These are phyloP conservation scores for Carpinus fangiana DNA, from an alignment of 306 rosid species.

Conservation along the genomic window DNA sequence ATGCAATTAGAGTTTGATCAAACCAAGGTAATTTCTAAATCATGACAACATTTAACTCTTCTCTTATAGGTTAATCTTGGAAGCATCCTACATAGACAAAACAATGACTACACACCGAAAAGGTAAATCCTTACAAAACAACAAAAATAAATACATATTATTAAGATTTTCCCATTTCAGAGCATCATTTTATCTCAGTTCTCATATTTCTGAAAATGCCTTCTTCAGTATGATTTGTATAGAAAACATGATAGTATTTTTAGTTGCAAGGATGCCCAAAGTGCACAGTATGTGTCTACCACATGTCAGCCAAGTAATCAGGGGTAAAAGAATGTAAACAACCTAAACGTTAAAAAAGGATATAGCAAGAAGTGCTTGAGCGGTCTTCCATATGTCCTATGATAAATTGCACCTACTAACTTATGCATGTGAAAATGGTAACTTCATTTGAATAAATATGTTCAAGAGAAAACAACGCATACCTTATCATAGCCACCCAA, in stretches of 20 bases:
- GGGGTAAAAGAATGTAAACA: not conserved
- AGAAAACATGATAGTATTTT: not conserved
- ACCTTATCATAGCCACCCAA: constrained; percentile 99
- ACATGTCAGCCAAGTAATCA: not conserved
- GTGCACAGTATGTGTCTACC: not conserved
- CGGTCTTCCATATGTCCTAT: not conserved
- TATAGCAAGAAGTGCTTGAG: not conserved
- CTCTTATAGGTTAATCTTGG: not conserved
- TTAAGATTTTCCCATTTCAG: not conserved
- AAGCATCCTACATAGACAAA: not conserved
- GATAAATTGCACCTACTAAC: not conserved
- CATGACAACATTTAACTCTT: not conserved
- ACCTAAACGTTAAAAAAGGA: not conserved
- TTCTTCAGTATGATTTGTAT: not conserved
- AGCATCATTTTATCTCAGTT: not conserved
- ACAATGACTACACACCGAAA: not conserved
- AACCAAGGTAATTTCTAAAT: constrained; percentile 19
- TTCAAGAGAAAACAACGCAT: constrained; percentile 11
- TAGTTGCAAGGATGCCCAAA: not conserved
- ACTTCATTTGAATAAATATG: not conserved
- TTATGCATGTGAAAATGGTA: constrained; percentile 3
- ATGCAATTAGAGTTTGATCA: not conserved
- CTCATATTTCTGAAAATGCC: not conserved
- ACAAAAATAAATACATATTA: not conserved
- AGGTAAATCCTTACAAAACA: not conserved